These are phyloP conservation scores for Aspergillus hiratsukae DNA, from an alignment of 2,329 filamentous ascomycete genomes.

Conservation along the genomic window DNA sequence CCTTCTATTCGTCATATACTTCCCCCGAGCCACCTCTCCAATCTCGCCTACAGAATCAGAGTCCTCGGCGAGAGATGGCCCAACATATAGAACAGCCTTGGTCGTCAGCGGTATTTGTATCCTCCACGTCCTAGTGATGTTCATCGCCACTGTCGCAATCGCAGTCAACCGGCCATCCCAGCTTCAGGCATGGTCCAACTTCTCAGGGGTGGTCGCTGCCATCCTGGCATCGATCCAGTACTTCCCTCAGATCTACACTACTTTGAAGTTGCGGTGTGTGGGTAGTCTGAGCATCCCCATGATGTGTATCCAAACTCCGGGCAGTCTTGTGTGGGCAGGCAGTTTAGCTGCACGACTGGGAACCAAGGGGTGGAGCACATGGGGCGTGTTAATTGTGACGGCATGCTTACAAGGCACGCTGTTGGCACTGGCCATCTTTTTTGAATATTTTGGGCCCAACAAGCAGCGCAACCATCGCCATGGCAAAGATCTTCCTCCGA, in stretches of 20 bases:
- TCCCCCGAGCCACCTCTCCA: slow-evolving; percentile 60
- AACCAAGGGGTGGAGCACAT: slow-evolving; percentile 84
- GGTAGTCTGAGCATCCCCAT: slow-evolving; percentile 92
- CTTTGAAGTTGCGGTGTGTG: slow-evolving; percentile 76
- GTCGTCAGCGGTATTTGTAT: slow-evolving; percentile 69
- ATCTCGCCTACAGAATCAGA: slow-evolving; percentile 40
- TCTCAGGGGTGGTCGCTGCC: slow-evolving; percentile 74
- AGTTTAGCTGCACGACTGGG: slow-evolving; percentile 79
- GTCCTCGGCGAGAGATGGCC: slow-evolving; percentile 43
- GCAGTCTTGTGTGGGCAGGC: slow-evolving; percentile 81
- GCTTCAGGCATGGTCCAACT: slow-evolving; percentile 76
- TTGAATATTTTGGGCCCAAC: slow-evolving; percentile 47
- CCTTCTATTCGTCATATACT: slow-evolving; percentile 91
- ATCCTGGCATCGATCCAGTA: slow-evolving; percentile 83
- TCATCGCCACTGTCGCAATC: slow-evolving; percentile 62
- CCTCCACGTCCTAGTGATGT: slow-evolving; percentile 66
- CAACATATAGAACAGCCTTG: slow-evolving; percentile 74
- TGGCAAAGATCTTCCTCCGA: slow-evolving; percentile 15
- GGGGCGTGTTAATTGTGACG: slow-evolving; percentile 86
- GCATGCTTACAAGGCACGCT: slow-evolving; percentile 79
- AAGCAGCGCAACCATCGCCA: slow-evolving; percentile 36
- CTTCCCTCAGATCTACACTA: slow-evolving; percentile 90
- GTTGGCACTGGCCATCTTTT: slow-evolving; percentile 74
- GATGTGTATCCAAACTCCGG: slow-evolving; percentile 97
- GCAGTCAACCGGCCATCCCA: slow-evolving; percentile 58